phyloP scores from a whole-genome alignment of 176 grass and related monocot species.

The Pontederia paniculata region DNA sequence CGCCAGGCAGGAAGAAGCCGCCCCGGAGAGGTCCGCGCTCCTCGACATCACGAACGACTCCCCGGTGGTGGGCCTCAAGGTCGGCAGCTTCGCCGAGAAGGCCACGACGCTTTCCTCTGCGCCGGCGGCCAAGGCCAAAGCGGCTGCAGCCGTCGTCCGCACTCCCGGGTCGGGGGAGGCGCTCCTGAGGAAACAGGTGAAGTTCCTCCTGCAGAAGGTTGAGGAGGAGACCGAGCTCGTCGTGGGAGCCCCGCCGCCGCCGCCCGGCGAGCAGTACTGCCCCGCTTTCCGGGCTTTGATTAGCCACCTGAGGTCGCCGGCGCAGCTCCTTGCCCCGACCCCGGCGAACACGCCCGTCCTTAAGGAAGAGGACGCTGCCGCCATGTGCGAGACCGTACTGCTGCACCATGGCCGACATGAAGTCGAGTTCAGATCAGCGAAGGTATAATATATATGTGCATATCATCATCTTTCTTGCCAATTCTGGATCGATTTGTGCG shows the following conservation, averaged over 20 bases:
- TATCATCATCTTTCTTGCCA: too few relatives aligned
- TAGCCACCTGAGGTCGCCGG: constrained; percentile 34
- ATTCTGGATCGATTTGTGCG: too few relatives aligned
- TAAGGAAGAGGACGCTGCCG: background rate
- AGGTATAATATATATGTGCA: background rate
- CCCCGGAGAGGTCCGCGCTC: constrained; percentile 21
- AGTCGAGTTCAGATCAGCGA: background rate
- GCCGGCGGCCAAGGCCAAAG: constrained; percentile 28
- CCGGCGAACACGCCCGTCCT: constrained; percentile 59
- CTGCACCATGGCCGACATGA: too few relatives aligned
- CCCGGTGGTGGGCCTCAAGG: constrained; percentile 65
- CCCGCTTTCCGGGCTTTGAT: constrained; percentile 36
- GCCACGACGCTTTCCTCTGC: constrained; percentile 25
- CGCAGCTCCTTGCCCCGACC: constrained; percentile 60
- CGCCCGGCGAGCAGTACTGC: background rate
- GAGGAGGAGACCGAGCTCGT: constrained; percentile 38
- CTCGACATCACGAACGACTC: constrained; percentile 95
- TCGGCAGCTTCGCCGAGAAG: constrained; percentile 23
- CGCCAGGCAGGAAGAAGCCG: constrained; percentile 19
- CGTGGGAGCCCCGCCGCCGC: constrained; percentile 16
- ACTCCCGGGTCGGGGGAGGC: constrained; percentile 73
- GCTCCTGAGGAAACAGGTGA: constrained; percentile 71
- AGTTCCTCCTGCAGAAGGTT: constrained; percentile 74
- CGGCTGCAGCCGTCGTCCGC: constrained; percentile 12
- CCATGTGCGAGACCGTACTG: background rate